phyloP scores from a whole-genome alignment of 768 basidiomycete genomes.

The Boletus coccyginus region DNA sequence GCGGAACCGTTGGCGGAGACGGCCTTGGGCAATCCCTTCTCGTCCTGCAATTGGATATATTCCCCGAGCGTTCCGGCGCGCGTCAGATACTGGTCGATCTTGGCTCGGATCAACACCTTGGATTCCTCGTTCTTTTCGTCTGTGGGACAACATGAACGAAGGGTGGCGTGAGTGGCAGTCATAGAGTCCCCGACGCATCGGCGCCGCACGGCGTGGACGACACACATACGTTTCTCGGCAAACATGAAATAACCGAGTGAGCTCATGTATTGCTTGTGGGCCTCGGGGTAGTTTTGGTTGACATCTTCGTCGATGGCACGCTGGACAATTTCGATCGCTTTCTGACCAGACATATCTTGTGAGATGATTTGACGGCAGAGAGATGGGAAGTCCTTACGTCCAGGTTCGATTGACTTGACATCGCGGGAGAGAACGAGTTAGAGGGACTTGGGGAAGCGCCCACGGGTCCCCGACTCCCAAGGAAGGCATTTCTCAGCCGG shows the following conservation, averaged over 20 bases:
- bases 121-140: constrained; percentile 94
- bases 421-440: constrained; percentile 14
- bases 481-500: too few relatives aligned
- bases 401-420: constrained; percentile 46
- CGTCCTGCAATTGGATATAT: constrained; percentile 63
- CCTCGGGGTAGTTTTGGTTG: constrained; percentile 90
- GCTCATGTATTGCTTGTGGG: constrained; percentile 94
- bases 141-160: too few relatives aligned
- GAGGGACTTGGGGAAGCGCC: too few relatives aligned
- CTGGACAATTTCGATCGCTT: too few relatives aligned
- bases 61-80: constrained; percentile 91
- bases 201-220: too few relatives aligned
- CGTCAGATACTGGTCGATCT: constrained; percentile 88
- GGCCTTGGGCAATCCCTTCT: constrained; percentile 50
- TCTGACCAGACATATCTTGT: constrained; percentile 41
- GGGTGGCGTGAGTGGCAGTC: too few relatives aligned
- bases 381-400: constrained; percentile 37
- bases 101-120: constrained; percentile 77
- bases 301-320: constrained; percentile 91
- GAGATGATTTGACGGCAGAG: constrained; percentile 4
- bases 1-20: constrained; percentile 49
- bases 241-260: constrained; percentile 98
- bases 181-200: too few relatives aligned
- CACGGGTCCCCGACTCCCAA: too few relatives aligned
- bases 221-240: constrained; percentile 93